Conservation (phyloP, 2,329 filamentous ascomycete genomes). For the Fusarium odoratissimum region DNA sequence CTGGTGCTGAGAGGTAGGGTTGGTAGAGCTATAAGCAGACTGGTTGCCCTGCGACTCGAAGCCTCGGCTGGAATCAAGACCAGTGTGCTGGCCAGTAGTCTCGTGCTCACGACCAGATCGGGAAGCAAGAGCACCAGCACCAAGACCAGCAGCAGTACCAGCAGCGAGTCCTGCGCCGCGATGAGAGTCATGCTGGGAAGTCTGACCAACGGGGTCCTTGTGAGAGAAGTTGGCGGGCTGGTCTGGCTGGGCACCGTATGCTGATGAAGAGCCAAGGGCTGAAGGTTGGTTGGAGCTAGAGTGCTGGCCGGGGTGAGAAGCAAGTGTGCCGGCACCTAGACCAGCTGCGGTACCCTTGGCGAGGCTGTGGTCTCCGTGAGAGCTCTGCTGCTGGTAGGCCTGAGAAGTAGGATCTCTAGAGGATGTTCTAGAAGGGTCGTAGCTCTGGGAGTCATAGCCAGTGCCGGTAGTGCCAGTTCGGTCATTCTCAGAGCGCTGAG, state of each 20-base stretch:
- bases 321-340: not conserved
- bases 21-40: not conserved
- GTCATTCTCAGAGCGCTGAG: not conserved
- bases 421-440: not conserved
- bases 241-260: not conserved
- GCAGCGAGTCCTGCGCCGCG: not conserved
- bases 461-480: not conserved
- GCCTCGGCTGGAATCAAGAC: not conserved
- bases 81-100: not conserved
- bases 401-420: not conserved
- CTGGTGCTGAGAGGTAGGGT: not conserved
- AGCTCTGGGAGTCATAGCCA: not conserved
- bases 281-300: not conserved
- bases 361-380: not conserved
- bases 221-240: conserved; percentile 15
- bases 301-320: not conserved
- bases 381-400: not conserved
- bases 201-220: not conserved
- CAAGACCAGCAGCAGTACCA: conserved; percentile 1
- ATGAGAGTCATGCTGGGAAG: conserved; percentile 8
- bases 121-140: not conserved
- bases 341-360: not conserved
- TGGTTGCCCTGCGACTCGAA: not conserved
- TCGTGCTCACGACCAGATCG: not conserved
- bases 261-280: accelerated